Evolutionary conservation across 257 asterid species (phyloP), one percentile per base, ranked within the genome.

Genomic region (Craterostigma plantagineum): DNA sequence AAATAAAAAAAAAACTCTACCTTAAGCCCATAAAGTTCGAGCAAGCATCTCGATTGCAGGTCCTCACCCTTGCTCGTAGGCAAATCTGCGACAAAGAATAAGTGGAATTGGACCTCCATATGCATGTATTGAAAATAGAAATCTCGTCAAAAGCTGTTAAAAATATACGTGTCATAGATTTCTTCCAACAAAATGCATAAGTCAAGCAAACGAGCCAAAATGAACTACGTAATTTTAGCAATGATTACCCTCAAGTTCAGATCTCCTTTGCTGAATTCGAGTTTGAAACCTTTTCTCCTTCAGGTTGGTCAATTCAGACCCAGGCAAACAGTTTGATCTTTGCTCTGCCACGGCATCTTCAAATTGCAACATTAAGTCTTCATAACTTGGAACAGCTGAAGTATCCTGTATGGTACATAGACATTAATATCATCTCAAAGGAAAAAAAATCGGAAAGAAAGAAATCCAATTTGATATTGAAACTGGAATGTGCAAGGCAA

Each of bases 31-130:
- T 79, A 90, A 43, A 90, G 99, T 71, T 90, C 95, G 27, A 79
- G 63, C 79, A 90, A 75, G 81, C 99, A 90, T 79, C 71, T 90
- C 16, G 91, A 70, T 63, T 90, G 99, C 64, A 90, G 72, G 47
- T 90, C 94, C 77, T 90, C 99, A 7, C 99, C 94, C 72, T 92
- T 69, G 71, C 73, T 83, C 42, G 92, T 67, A 35, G 99, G 95
- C 66, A 90, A 61, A 51, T 68, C 99, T 90, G 86, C 48, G 61
- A 46, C 34, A 49, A 50, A 59, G 55, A 46, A 48, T 16, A 45
- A 53, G 30, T 23, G 2, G 6, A 23, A 23, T 23, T 23, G n/a
- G n/a, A n/a, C n/a, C n/a, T 23, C 30, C 30, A 23, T 23, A 23
- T 2, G 30, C 6, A 6, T 23, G 30, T 23, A 23, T 23, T 23